Conservation (phyloP, 176 grass and related monocot genomes). For the Triticum monococcum region DNA sequence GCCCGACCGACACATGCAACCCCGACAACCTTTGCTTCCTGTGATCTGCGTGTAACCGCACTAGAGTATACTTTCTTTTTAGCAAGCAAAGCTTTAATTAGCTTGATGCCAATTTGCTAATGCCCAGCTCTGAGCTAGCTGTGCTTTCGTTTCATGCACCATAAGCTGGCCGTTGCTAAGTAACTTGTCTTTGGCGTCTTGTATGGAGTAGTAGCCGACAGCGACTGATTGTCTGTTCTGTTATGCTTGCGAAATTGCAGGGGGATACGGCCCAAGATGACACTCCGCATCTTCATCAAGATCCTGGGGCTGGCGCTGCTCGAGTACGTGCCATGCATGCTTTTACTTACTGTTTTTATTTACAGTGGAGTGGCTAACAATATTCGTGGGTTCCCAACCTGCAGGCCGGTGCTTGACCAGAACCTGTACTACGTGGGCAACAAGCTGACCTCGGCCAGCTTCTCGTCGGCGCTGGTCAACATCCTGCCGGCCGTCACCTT, state of each 20-base stretch:
- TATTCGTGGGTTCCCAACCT: background rate
- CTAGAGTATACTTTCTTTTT: background rate
- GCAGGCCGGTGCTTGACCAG: slow-evolving; percentile 85
- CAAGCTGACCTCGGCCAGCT: slow-evolving; percentile 74
- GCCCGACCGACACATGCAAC: background rate
- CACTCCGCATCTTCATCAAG: slow-evolving; percentile 62
- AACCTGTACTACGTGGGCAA: slow-evolving; percentile 77
- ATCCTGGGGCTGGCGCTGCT: slow-evolving; percentile 51
- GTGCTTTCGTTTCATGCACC: too few relatives aligned
- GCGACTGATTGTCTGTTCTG: background rate
- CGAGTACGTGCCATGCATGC: slow-evolving; percentile 48
- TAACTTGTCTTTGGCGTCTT: background rate
- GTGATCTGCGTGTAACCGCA: background rate
- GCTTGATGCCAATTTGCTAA: background rate
- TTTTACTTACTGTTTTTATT: background rate
- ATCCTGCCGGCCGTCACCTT: slow-evolving; percentile 90
- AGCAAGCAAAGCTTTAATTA: background rate
- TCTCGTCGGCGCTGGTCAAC: slow-evolving; percentile 67
- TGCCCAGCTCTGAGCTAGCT: background rate
- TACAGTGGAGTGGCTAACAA: too few relatives aligned
- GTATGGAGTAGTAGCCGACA: background rate
- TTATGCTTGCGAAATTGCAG: slow-evolving; percentile 16
- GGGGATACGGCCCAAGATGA: slow-evolving; percentile 68
- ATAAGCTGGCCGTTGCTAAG: background rate
- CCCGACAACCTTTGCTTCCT: slow-evolving; percentile 4